A percentile compares a stretch with the other conserved stretches of the same genome.
Conservation (phyloP, 148 eudicot genomes). For the Gaultheria prostrata region DNA sequence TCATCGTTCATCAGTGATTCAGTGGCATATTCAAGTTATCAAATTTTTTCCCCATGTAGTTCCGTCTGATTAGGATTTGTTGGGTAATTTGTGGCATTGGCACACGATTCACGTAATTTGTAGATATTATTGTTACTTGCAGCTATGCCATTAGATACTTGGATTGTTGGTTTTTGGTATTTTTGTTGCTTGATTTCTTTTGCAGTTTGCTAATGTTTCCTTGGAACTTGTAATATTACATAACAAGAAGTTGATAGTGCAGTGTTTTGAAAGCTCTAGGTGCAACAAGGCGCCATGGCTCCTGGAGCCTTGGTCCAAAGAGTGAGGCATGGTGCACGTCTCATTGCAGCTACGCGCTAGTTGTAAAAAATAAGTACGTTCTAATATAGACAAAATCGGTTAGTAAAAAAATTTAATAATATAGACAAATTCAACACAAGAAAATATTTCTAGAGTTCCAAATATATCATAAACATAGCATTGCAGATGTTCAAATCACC, state of each 20-base stretch:
- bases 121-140: neutral
- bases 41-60: neutral
- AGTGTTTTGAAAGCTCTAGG: neutral
- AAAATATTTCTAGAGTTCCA: neutral
- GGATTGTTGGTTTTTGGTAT: neutral
- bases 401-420: no score
- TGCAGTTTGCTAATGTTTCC: neutral
- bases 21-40: neutral
- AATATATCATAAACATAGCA: neutral
- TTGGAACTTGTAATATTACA: neutral
- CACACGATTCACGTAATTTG: neutral
- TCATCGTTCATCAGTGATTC: no score
- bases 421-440: neutral
- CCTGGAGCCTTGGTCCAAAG: neutral
- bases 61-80: neutral
- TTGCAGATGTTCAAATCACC: neutral
- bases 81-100: neutral
- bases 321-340: neutral
- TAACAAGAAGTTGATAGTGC: neutral
- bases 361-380: neutral
- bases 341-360: neutral
- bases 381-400: neutral
- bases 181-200: neutral
- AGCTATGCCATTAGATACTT: neutral
- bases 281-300: neutral